Base-by-base conservation (phyloP, 805 yeast genomes). In the Hanseniaspora hatyaiensis region DNA sequence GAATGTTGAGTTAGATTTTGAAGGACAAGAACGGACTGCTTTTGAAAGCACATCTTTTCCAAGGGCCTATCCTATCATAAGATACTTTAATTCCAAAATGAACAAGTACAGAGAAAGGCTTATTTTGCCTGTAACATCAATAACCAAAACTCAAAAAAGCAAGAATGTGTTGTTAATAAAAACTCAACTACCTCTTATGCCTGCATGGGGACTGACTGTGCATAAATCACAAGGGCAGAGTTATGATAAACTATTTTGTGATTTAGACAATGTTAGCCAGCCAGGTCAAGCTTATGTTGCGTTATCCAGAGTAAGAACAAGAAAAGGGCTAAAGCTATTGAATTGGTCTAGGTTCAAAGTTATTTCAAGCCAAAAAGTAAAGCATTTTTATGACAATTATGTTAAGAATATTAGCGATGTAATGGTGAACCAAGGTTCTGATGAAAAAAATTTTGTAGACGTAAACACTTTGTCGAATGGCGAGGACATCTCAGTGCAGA, bases 221-320 rank as follows among this genome's bases (percentile, higher is more conserved):
- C 98, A 92, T 60, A 89, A 92, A 65, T 79, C 96, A 0, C 98
- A 89, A 61, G 98, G 98, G 1, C 88, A 89, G 63, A 83, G 97
- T 0, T 63, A 87, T 37, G 78, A 80, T 4, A 70, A 74, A 48
- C 87, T 84, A 3, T 73, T 73, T 52, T 95, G 89, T 5, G 94
- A 92, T 60, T 69, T 89, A 52, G 68, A 72, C 31, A 70, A 71
- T 63, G 97, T 88, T 59, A 78, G 76, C 46, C 29, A 26, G 29
- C 29, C 29, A 6, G 98, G 98, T 0, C 98, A 92, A 61, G 94
- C 95, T 0, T 92, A 92, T 59, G 98, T 92, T 26, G 98, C 97
- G 0, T 66, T 92, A 28, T 84, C 95, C 11, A 74, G 98, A 62
- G 97, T 96, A 1, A 82, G 80, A 1, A 73, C 82, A 19, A 71